A percentile compares a stretch with the other conserved stretches of the same genome.
These are phyloP conservation scores for Protomyces gravidus DNA, from an alignment of 1,139 yeast genomes.

Conservation along the genomic window DNA sequence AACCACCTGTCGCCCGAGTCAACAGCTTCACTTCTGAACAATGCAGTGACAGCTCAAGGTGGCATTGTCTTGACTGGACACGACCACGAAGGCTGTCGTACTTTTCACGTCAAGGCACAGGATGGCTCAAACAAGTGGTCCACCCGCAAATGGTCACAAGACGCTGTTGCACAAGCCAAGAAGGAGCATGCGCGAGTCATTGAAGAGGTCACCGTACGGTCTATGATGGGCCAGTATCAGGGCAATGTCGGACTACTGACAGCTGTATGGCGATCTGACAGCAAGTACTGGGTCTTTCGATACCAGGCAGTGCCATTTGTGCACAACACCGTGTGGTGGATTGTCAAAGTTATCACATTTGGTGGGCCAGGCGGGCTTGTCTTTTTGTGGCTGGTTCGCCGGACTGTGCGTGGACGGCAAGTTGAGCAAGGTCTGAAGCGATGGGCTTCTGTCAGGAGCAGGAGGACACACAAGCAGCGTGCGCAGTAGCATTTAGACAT, in stretches of 20 bases:
- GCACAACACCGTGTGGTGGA: slow-evolving; percentile 26
- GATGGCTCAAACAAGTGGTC: slow-evolving; percentile 6
- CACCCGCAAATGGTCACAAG: neutral
- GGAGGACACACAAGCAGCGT: too few species aligned
- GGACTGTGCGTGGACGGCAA: neutral
- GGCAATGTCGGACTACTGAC: slow-evolving; percentile 55
- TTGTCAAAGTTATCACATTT: neutral
- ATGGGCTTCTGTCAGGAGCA: neutral
- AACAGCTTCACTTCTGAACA: slow-evolving; percentile 59
- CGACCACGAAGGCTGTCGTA: slow-evolving; percentile 92
- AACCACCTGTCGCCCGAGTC: slow-evolving; percentile 71
- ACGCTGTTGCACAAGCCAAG: neutral
- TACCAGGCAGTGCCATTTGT: slow-evolving; percentile 20
- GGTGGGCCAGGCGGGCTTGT: neutral
- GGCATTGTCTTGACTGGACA: slow-evolving; percentile 73
- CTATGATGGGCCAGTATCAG: slow-evolving; percentile 94
- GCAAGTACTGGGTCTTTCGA: slow-evolving; percentile 1
- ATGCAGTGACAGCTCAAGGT: neutral
- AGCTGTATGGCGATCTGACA: neutral
- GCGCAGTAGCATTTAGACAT: too few species aligned
- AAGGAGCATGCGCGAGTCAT: slow-evolving; percentile 42
- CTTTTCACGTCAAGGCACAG: slow-evolving; percentile 47
- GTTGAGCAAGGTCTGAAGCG: slow-evolving; percentile 1
- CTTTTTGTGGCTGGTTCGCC: neutral
- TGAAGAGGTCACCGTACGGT: slow-evolving; percentile 76